These are phyloP conservation scores for Stevia rebaudiana DNA, from an alignment of 140 eudicot genomes.

Conservation along the genomic window DNA sequence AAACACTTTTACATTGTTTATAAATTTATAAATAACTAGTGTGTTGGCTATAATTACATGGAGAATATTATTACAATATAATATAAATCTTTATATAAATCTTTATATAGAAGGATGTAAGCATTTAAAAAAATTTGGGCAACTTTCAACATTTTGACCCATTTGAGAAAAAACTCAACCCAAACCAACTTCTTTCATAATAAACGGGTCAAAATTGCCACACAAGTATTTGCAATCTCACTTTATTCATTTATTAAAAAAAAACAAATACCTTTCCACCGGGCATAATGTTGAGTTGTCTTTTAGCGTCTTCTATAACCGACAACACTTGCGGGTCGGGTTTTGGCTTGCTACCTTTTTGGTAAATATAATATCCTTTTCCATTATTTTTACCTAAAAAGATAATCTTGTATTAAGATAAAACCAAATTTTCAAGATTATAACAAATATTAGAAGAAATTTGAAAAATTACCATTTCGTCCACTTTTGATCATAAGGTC, in stretches of 20 bases:
- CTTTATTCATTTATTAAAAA: not conserved
- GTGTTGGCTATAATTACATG: not conserved
- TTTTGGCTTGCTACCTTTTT: constrained; percentile 91
- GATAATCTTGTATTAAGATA: constrained; percentile 14
- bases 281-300: constrained; percentile 59
- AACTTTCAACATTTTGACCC: not conserved
- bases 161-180: not conserved
- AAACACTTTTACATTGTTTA: not conserved
- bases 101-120: not conserved
- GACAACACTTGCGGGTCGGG: constrained; percentile 76
- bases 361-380: constrained; percentile 79
- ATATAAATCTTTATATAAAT: not conserved
- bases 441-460: not conserved
- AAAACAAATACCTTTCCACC: constrained; percentile 62
- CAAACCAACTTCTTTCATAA: not conserved
- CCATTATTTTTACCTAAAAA: constrained; percentile 87
- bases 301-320: constrained; percentile 66
- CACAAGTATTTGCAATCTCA: not conserved
- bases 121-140: not conserved
- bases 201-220: not conserved
- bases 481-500: constrained; percentile 73
- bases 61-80: not conserved
- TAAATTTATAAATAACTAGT: not conserved
- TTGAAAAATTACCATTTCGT: constrained; percentile 57
- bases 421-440: constrained; percentile 4